Conservation (phyloP, 192 early-diverging fungal species). For the Coemansia sp. region DNA sequence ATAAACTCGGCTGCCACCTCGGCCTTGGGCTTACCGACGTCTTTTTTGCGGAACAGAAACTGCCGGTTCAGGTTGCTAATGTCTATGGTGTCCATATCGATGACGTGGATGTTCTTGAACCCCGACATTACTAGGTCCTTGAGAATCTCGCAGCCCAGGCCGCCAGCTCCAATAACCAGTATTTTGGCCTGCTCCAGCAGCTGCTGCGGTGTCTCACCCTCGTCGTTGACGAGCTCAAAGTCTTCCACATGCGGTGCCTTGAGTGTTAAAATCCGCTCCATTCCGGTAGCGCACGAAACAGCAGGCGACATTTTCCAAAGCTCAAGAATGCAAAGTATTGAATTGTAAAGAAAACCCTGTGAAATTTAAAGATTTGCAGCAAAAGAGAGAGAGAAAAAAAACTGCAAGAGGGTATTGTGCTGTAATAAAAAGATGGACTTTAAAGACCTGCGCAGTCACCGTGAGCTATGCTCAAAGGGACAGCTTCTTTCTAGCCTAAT, state of each 20-base stretch:
- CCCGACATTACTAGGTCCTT: constrained; percentile 80
- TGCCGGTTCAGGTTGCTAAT: constrained; percentile 82
- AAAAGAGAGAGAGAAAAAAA: too few species aligned
- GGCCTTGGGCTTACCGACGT: constrained; percentile 79
- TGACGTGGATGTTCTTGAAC: constrained; percentile 77
- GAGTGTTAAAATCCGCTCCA: constrained; percentile 43
- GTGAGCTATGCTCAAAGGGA: too few species aligned
- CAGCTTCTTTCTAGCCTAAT: too few species aligned
- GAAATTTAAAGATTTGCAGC: too few species aligned
- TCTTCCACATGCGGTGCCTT: constrained; percentile 45
- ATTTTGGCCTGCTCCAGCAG: constrained; percentile 60
- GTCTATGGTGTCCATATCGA: constrained; percentile 90
- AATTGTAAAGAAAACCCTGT: neutral
- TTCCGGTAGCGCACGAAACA: constrained; percentile 21
- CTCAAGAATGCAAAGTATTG: constrained; percentile 1
- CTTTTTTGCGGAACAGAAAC: constrained; percentile 74
- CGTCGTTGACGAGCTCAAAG: constrained; percentile 52
- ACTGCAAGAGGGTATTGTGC: too few species aligned
- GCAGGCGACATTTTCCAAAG: constrained; percentile 12
- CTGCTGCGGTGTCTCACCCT: constrained; percentile 47
- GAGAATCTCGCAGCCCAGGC: constrained; percentile 81
- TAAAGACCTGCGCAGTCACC: too few species aligned
- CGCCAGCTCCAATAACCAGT: constrained; percentile 82
- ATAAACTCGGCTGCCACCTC: constrained; percentile 76
- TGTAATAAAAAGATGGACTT: too few species aligned